These are phyloP conservation scores for Anaeramoeba flamelloides DNA, from an alignment of 78 protist species.

Conservation along the genomic window DNA sequence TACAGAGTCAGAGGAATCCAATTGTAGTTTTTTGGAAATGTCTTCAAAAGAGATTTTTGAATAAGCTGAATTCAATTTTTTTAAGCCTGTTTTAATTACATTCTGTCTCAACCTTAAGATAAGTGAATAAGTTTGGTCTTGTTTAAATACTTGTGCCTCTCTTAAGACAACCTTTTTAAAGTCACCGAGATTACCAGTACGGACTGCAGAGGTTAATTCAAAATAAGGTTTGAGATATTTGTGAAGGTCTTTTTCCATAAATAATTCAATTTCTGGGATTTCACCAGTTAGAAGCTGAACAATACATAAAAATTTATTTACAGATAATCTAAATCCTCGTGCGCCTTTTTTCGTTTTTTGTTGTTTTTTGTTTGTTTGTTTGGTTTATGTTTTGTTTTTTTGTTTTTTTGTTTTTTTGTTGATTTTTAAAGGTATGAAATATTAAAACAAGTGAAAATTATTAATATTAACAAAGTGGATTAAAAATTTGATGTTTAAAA, in stretches of 20 bases:
- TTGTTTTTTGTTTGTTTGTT: too few relatives aligned
- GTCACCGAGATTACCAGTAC: slow-evolving; percentile 57
- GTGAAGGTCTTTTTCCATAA: slow-evolving; percentile 36
- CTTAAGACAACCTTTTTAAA: slow-evolving; percentile 37
- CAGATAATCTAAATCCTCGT: slow-evolving; percentile 68
- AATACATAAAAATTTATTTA: slow-evolving; percentile 48
- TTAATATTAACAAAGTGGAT: too few relatives aligned
- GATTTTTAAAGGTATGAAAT: too few relatives aligned
- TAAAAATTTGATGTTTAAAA: too few relatives aligned
- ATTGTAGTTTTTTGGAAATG: neutral
- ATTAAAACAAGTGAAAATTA: too few relatives aligned
- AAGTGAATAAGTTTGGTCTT: slow-evolving; percentile 58
- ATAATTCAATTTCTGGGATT: slow-evolving; percentile 69
- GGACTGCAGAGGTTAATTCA: slow-evolving; percentile 49
- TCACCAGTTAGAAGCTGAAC: slow-evolving; percentile 80
- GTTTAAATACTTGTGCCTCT: slow-evolving; percentile 26
- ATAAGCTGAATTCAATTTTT: neutral
- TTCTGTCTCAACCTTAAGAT: slow-evolving; percentile 14
- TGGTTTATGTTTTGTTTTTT: too few relatives aligned
- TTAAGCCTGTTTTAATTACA: neutral
- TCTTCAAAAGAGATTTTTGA: neutral
- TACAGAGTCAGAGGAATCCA: neutral
- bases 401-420: too few relatives aligned
- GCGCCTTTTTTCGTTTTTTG: slow-evolving; percentile 58
- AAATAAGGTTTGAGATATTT: slow-evolving; percentile 60